Conservation (phyloP, 2,329 filamentous ascomycete species). For the Colletotrichum tofieldiae region DNA sequence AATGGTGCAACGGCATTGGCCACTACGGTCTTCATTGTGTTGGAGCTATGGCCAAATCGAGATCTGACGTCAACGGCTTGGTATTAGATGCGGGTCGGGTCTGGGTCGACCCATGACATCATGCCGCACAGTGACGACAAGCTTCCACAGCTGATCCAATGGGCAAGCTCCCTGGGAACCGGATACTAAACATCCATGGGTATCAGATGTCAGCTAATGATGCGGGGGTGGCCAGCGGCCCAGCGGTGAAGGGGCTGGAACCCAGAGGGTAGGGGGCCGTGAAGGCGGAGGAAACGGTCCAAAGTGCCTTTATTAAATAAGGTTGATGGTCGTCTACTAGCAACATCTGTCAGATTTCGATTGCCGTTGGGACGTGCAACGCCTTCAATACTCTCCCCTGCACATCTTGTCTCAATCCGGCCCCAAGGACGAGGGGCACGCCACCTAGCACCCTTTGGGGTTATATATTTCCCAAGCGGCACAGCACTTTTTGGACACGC, state of each 20-base stretch:
- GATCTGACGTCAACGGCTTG: constrained; percentile 40
- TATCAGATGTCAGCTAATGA: constrained; percentile 24
- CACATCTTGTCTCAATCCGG: constrained; percentile 4
- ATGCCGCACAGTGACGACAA: constrained; percentile 41
- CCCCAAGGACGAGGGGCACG: background rate
- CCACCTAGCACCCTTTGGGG: constrained; percentile 22
- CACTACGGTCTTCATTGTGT: background rate
- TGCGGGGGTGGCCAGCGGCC: constrained; percentile 12
- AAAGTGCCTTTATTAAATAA: constrained; percentile 3
- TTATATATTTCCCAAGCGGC: constrained; percentile 24
- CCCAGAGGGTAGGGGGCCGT: background rate
- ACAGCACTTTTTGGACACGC: background rate
- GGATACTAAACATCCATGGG: constrained; percentile 5
- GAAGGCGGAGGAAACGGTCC: background rate
- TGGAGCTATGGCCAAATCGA: constrained; percentile 21
- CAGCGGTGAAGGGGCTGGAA: constrained; percentile 27
- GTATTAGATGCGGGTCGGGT: background rate
- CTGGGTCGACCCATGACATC: constrained; percentile 37
- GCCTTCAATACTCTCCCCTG: constrained; percentile 9
- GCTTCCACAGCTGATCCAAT: constrained; percentile 30
- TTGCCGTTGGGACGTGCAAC: background rate
- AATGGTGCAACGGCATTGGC: background rate
- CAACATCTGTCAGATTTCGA: background rate
- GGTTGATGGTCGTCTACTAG: background rate
- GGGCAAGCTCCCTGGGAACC: constrained; percentile 11